Evolutionary conservation across 345 rosid genomes (phyloP).

Genomic region (Pseudoturritis turrita): DNA sequence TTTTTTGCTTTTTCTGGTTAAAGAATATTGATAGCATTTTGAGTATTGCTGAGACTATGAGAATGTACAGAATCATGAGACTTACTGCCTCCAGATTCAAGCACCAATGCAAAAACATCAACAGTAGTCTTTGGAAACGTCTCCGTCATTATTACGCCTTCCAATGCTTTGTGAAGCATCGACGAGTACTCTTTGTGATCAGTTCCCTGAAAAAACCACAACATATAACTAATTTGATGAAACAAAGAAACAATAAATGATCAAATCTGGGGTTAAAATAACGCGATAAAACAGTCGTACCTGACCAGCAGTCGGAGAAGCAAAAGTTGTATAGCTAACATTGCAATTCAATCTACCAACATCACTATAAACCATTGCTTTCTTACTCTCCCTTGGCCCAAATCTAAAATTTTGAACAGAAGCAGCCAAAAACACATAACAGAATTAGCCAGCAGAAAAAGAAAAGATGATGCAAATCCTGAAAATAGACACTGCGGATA

Average conservation of each 20-base stretch:
- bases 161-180: slow-evolving; percentile 92
- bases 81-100: slow-evolving; percentile 99
- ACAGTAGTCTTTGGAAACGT: slow-evolving; percentile 92
- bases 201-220: slow-evolving; percentile 46
- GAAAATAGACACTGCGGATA: not conserved
- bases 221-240: not conserved
- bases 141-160: slow-evolving; percentile 81
- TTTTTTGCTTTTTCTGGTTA: not conserved
- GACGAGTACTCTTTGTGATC: slow-evolving; percentile 77
- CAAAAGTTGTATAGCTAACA: slow-evolving; percentile 85
- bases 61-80: slow-evolving; percentile 1
- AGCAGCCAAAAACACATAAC: not conserved
- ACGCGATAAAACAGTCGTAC: slow-evolving; percentile 31
- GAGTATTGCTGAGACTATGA: not conserved
- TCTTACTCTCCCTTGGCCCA: slow-evolving; percentile 99
- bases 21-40: not conserved
- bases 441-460: not conserved
- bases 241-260: slow-evolving; percentile 3
- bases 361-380: slow-evolving; percentile 87
- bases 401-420: slow-evolving; percentile 42
- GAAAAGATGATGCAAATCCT: not conserved
- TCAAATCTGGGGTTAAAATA: not conserved
- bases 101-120: slow-evolving; percentile 87
- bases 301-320: slow-evolving; percentile 66
- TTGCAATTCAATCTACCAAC: slow-evolving; percentile 78